Conservation (phyloP, 345 rosid species). For the Microthlaspi erraticum region DNA sequence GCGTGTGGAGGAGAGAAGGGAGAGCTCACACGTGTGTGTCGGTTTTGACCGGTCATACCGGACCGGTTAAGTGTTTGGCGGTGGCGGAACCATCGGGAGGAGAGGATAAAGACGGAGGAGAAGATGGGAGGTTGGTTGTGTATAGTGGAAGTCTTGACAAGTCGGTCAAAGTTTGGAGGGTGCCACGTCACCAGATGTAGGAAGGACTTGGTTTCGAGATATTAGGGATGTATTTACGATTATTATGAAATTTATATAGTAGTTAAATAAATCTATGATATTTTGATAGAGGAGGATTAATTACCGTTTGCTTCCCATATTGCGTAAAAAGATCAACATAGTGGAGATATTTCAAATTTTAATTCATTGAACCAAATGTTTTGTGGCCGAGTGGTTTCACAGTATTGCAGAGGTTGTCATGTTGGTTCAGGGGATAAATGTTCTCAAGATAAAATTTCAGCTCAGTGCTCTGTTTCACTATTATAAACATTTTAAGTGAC, state of each 20-base stretch:
- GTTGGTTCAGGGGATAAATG: too few species aligned
- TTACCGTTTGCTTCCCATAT: too few species aligned
- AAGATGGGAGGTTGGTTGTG: slow-evolving; percentile 64
- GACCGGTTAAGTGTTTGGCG: slow-evolving; percentile 91
- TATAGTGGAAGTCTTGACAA: slow-evolving; percentile 95
- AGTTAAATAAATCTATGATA: neutral
- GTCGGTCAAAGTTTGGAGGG: slow-evolving; percentile 97
- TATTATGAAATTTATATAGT: slow-evolving; percentile 2
- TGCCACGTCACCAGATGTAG: slow-evolving; percentile 44
- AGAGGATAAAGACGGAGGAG: slow-evolving; percentile 47
- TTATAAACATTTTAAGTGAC: too few species aligned
- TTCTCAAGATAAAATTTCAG: too few species aligned
- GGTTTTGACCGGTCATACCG: slow-evolving; percentile 84
- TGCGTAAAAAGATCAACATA: too few species aligned
- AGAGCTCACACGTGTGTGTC: slow-evolving; percentile 68
- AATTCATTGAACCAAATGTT: too few species aligned
- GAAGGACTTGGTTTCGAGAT: neutral
- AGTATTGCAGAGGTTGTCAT: too few species aligned
- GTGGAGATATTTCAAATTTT: too few species aligned
- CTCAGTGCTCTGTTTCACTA: too few species aligned
- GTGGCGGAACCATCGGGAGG: slow-evolving; percentile 50
- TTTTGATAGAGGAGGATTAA: neutral
- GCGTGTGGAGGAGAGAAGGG: slow-evolving; percentile 79
- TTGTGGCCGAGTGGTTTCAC: too few species aligned
- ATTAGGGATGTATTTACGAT: slow-evolving; percentile 18